A percentile compares a stretch with the other conserved stretches of the same genome.
phyloP scores from a whole-genome alignment of 768 basidiomycete genomes.

The Crassisporium funariophilum region DNA sequence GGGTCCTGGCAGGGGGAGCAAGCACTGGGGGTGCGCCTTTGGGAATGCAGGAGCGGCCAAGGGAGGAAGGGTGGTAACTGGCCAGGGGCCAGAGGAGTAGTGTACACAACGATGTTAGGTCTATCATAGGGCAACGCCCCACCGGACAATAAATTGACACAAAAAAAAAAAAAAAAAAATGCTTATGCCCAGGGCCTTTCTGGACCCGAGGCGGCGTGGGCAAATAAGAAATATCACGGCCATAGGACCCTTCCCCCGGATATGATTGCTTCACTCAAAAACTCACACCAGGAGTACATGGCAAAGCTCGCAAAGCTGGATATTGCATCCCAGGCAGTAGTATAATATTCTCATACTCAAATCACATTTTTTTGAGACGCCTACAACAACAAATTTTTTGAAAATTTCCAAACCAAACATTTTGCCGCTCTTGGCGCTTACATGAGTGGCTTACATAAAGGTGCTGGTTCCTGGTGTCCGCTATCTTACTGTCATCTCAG shows the following conservation, averaged over 20 bases:
- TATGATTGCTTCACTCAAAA: slow-evolving; percentile 15
- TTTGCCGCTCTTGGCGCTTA: slow-evolving; percentile 15
- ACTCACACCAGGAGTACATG: no score
- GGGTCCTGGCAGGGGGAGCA: no score
- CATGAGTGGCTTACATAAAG: slow-evolving; percentile 13
- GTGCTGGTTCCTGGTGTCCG: slow-evolving; percentile 7
- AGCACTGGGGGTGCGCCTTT: no score
- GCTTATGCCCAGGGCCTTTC: slow-evolving; percentile 29
- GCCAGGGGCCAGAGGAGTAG: no score
- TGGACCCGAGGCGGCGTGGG: slow-evolving; percentile 33
- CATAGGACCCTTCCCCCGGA: slow-evolving; percentile 27
- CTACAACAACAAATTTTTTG: slow-evolving; percentile 4
- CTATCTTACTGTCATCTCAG: no score
- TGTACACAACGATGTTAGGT: no score
- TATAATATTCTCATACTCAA: background rate
- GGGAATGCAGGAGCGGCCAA: no score
- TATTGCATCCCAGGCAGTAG: background rate
- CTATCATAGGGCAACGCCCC: no score
- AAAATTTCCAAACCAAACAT: slow-evolving; percentile 10
- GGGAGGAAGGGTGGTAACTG: no score
- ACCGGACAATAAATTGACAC: no score
- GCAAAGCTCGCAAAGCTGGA: no score
- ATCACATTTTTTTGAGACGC: background rate
- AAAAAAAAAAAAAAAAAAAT: no score
- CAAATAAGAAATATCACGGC: slow-evolving; percentile 29